These are phyloP conservation scores for Hanseniaspora guilliermondii DNA, from an alignment of 805 yeast species.

Conservation along the genomic window DNA sequence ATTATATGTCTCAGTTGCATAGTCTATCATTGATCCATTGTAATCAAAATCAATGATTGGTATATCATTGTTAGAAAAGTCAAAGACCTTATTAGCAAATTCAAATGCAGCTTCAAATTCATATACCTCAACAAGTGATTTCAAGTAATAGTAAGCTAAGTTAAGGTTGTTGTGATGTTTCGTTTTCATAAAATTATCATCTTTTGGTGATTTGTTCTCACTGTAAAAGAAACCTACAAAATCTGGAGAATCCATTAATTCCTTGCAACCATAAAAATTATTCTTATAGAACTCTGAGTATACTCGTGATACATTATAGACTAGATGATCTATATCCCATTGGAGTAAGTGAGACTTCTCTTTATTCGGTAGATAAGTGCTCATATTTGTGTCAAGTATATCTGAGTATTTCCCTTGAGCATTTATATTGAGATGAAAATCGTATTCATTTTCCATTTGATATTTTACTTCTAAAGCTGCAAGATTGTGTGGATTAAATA, in stretches of 20 bases:
- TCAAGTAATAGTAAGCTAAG: neutral
- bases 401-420: neutral
- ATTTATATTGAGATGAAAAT: neutral
- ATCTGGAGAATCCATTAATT: neutral
- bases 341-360: too few relatives aligned
- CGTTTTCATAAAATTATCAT: too few relatives aligned
- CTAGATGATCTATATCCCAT: neutral
- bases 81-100: neutral
- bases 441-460: neutral
- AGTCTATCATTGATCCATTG: neutral
- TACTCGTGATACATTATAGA: neutral
- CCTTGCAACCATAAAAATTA: neutral
- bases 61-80: neutral
- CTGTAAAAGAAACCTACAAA: neutral
- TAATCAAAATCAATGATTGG: neutral
- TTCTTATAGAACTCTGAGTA: neutral
- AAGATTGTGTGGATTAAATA: neutral
- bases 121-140: slow-evolving; percentile 1
- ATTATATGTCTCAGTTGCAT: neutral
- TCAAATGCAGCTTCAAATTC: neutral
- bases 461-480: neutral
- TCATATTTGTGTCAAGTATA: neutral
- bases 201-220: neutral
- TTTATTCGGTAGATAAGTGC: neutral
- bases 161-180: neutral